A percentile compares a stretch with the other conserved stretches of the same genome.
phyloP scores from a whole-genome alignment of 305 asterid species.

The Fraxinus ornus region DNA sequence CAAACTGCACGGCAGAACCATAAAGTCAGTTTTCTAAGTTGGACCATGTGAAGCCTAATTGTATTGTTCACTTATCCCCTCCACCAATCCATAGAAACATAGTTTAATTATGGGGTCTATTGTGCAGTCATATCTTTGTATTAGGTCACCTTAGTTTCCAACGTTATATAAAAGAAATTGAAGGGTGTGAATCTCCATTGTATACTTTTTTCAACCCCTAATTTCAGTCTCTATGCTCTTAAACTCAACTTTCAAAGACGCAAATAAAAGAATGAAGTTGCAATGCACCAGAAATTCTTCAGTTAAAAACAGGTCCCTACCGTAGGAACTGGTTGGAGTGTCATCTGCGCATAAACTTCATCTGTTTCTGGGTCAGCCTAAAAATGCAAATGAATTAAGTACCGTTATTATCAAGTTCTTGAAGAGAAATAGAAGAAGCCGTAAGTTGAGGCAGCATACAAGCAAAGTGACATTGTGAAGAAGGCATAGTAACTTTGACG shows the following conservation, averaged over 20 bases:
- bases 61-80: background rate
- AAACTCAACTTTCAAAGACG: background rate
- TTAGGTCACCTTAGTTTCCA: background rate
- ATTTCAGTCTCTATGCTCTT: background rate
- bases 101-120: background rate
- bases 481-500: slow-evolving; percentile 47
- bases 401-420: background rate
- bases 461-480: slow-evolving; percentile 50
- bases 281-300: background rate
- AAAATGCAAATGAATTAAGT: background rate
- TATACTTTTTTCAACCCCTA: background rate
- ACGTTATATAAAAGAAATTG: background rate
- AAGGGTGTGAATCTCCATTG: background rate
- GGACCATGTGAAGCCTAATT: background rate
- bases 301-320: slow-evolving; percentile 24
- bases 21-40: slow-evolving; percentile 1
- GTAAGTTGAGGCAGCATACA: slow-evolving; percentile 26
- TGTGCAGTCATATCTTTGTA: background rate
- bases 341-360: slow-evolving; percentile 60
- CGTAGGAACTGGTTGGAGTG: slow-evolving; percentile 56
- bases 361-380: slow-evolving; percentile 63
- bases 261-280: background rate
- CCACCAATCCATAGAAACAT: background rate
- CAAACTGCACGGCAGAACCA: slow-evolving; percentile 36
- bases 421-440: background rate